Evolutionary conservation across 805 yeast genomes (phyloP).

Genomic region (Wickerhamiella sergipiensis): DNA sequence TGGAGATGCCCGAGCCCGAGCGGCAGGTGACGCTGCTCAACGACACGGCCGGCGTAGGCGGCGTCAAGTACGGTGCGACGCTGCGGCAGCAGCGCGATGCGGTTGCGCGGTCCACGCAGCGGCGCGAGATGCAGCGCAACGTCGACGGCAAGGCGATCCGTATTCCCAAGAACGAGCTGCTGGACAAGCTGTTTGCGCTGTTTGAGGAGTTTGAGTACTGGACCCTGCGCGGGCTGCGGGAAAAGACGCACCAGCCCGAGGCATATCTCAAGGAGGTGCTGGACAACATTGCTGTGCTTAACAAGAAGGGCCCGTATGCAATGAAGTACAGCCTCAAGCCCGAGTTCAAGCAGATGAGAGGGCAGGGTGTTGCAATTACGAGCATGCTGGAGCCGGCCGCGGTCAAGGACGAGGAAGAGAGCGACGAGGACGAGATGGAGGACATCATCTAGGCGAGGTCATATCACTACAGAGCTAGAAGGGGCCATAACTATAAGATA

Average conservation of each 20-base stretch:
- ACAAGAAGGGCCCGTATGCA: conserved; percentile 92
- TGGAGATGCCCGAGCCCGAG: conserved; percentile 27
- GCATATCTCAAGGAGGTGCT: conserved; percentile 73
- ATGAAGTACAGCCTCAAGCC: conserved; percentile 80
- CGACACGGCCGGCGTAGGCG: conserved; percentile 66
- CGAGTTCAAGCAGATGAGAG: conserved; percentile 56
- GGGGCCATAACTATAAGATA: too few species aligned
- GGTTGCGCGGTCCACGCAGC: conserved; percentile 18
- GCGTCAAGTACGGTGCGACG: conserved; percentile 24
- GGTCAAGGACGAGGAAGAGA: conserved; percentile 31
- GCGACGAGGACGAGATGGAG: conserved; percentile 56
- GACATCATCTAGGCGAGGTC: conserved; percentile 36
- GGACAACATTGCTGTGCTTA: conserved; percentile 77
- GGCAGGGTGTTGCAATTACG: conserved; percentile 14
- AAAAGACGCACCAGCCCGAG: conserved; percentile 92
- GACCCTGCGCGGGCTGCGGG: conserved; percentile 88
- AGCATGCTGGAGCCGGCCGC: conserved; percentile 20
- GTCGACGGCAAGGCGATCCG: conserved; percentile 81
- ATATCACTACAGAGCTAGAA: too few species aligned
- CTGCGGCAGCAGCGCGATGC: conserved; percentile 20
- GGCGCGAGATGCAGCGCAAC: conserved; percentile 24
- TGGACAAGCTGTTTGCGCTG: conserved; percentile 74
- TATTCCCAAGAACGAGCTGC: conserved; percentile 82
- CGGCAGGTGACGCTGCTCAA: conserved; percentile 58
- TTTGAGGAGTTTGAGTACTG: conserved; percentile 95